Percentiles rank a stretch among this genome's conserved stretches.
Evolutionary conservation across 805 yeast species (phyloP).

Genomic region (Wickerhamomyces queroliae): DNA sequence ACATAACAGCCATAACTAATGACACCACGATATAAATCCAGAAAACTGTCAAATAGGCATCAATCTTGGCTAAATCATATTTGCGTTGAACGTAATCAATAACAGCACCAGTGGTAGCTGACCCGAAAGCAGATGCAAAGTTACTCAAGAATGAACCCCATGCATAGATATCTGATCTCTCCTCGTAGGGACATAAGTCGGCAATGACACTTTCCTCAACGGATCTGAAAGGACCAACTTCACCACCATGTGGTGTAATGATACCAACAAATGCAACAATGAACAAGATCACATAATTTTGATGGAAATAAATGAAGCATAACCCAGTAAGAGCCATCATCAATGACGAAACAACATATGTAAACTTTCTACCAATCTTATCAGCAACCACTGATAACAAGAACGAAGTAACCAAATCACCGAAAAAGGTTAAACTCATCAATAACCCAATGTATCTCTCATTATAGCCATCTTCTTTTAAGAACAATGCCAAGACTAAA

Average conservation of each 20-base stretch:
- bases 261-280: conserved; percentile 75
- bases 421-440: conserved; percentile 73
- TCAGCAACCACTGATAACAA: conserved; percentile 72
- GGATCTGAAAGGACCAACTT: conserved; percentile 82
- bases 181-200: conserved; percentile 57
- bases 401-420: conserved; percentile 69
- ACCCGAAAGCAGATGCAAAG: conserved; percentile 67
- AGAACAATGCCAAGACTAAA: conserved; percentile 54
- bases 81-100: conserved; percentile 38
- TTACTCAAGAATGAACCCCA: conserved; percentile 63
- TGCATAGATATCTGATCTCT: conserved; percentile 68
- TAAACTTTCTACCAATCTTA: conserved; percentile 56
- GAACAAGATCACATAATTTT: conserved; percentile 48
- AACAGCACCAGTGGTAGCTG: conserved; percentile 51
- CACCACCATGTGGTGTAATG: conserved; percentile 81
- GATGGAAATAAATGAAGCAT: conserved; percentile 43
- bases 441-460: conserved; percentile 63
- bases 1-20: conserved; percentile 38
- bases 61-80: conserved; percentile 25
- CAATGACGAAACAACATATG: conserved; percentile 54
- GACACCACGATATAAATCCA: conserved; percentile 50
- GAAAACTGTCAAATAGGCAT: conserved; percentile 48
- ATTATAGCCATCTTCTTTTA: conserved; percentile 44
- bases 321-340: conserved; percentile 65
- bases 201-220: conserved; percentile 79